These are phyloP conservation scores for Ogataea thermomethanolica DNA, from an alignment of 805 yeast species.

Conservation along the genomic window DNA sequence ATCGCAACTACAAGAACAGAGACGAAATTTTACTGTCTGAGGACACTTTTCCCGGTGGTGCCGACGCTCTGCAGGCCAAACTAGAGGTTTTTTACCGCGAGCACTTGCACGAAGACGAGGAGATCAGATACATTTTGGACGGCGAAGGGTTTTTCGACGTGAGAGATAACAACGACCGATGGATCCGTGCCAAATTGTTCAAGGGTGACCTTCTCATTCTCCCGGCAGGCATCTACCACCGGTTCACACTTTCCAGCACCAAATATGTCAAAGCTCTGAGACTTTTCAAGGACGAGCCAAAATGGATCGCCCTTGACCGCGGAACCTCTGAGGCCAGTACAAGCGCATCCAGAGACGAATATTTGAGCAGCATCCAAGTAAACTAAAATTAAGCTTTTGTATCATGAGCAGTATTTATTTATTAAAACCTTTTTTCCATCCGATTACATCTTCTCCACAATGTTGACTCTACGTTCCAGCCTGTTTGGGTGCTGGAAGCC, in stretches of 20 bases:
- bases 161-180: conserved; percentile 51
- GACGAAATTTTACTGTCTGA: conserved; percentile 65
- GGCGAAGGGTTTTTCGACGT: conserved; percentile 94
- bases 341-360: conserved; percentile 44
- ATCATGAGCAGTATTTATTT: background rate
- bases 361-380: conserved; percentile 34
- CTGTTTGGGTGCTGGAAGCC: background rate
- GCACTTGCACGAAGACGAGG: conserved; percentile 96
- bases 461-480: background rate
- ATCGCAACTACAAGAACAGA: conserved; percentile 75
- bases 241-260: conserved; percentile 71
- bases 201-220: conserved; percentile 66
- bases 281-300: conserved; percentile 90
- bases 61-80: conserved; percentile 56
- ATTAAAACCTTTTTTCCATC: conserved; percentile 1
- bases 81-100: conserved; percentile 71
- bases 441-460: background rate
- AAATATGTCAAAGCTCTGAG: conserved; percentile 75
- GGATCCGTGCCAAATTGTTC: conserved; percentile 73
- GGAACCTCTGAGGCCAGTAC: conserved; percentile 36
- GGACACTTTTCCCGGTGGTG: conserved; percentile 59
- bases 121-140: conserved; percentile 81
- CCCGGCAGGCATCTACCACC: conserved; percentile 93
- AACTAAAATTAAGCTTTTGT: background rate
- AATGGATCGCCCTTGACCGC: conserved; percentile 85